Percentiles rank a stretch among this genome's conserved stretches.
Evolutionary conservation across 2,329 filamentous ascomycete genomes (phyloP).

Genomic region (Fusarium caatingaense): DNA sequence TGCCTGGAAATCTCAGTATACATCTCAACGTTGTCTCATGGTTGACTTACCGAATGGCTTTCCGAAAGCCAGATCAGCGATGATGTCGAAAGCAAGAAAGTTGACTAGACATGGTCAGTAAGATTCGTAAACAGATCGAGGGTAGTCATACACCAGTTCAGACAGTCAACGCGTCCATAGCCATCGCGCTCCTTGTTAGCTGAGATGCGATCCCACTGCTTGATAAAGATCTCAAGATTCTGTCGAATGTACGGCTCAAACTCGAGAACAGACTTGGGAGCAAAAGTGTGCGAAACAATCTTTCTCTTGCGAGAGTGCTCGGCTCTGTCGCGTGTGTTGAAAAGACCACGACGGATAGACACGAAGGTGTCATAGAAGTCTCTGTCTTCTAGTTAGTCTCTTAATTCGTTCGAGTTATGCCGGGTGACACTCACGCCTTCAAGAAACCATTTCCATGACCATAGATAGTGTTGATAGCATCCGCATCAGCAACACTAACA

Average conservation of each 20-base stretch:
- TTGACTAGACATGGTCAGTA: constrained; percentile 48
- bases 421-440: constrained; percentile 65
- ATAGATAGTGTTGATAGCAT: constrained; percentile 80
- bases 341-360: constrained; percentile 84
- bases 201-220: constrained; percentile 75
- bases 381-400: constrained; percentile 53
- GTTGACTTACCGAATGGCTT: constrained; percentile 56
- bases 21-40: accelerated
- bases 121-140: too few species aligned
- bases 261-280: constrained; percentile 80
- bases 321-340: constrained; percentile 85
- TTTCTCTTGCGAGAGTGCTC: constrained; percentile 92
- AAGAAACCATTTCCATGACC: constrained; percentile 82
- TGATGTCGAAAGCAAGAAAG: constrained; percentile 66
- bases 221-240: constrained; percentile 81
- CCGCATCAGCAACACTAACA: constrained; percentile 82
- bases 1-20: constrained; percentile 51
- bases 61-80: constrained; percentile 63
- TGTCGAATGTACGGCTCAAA: constrained; percentile 90
- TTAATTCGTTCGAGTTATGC: accelerated
- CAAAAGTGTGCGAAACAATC: constrained; percentile 90
- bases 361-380: constrained; percentile 95
- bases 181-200: constrained; percentile 66
- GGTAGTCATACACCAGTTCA: constrained; percentile 84
- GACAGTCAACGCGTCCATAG: constrained; percentile 73